Percentiles rank a stretch among this genome's conserved stretches.
Evolutionary conservation across 2,329 filamentous ascomycete species (phyloP).

Genomic region (Xylariales sp.): DNA sequence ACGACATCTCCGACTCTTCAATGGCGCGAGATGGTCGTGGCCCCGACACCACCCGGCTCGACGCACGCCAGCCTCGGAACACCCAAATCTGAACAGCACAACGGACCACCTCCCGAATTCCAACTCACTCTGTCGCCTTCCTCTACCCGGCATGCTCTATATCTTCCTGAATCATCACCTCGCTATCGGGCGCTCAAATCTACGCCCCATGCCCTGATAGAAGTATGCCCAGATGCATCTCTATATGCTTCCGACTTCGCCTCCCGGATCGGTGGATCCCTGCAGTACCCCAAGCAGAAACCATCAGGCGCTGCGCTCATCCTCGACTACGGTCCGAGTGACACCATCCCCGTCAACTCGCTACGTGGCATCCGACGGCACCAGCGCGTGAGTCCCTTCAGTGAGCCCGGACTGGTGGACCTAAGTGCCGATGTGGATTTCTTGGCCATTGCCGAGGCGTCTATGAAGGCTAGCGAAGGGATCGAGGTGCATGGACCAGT

Average conservation of each 20-base stretch:
- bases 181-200: constrained; percentile 74
- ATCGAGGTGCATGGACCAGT: constrained; percentile 93
- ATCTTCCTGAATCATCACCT: constrained; percentile 75
- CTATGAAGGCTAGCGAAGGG: constrained; percentile 66
- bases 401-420: constrained; percentile 76
- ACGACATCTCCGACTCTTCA: constrained; percentile 41
- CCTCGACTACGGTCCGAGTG: constrained; percentile 83
- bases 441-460: constrained; percentile 75
- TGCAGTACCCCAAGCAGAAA: constrained; percentile 46
- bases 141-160: constrained; percentile 75
- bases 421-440: constrained; percentile 94
- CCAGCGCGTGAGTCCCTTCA: constrained; percentile 71
- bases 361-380: constrained; percentile 84
- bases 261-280: constrained; percentile 70
- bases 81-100: constrained; percentile 45
- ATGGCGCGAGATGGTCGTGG: constrained; percentile 81
- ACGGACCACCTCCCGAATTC: constrained; percentile 69
- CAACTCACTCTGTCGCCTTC: constrained; percentile 72
- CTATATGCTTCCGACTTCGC: constrained; percentile 80
- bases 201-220: constrained; percentile 67
- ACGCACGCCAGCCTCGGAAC: constrained; percentile 51
- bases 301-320: constrained; percentile 88
- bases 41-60: constrained; percentile 54
- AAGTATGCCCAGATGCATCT: constrained; percentile 84
- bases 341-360: constrained; percentile 79